Base-by-base conservation (phyloP, 1,284 basidiomycete genomes). In the Ganoderma lingzhi region DNA sequence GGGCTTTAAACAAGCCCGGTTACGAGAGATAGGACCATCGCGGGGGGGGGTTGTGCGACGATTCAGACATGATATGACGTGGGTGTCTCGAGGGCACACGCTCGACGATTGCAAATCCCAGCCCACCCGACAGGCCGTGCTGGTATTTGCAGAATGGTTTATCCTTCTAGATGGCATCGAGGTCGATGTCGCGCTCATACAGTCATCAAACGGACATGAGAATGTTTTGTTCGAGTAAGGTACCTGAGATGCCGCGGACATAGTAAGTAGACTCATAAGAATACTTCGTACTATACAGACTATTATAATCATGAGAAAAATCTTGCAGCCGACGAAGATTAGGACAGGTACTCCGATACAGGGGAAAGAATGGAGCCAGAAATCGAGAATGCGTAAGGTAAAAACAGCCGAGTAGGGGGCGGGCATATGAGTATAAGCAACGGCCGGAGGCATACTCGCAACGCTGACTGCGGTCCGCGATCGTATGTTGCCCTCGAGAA, bases 11-110 rank as follows among this genome's bases (percentile, higher is more conserved):
- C n/a, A 39, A 23, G 2, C 39, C 37, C n/a, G 23, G 12, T 61
- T 61, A 61, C 59, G 59, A 30, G 41, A 61, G 41, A 61, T n/a
- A 17, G 23, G 23, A 28, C 39, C 59, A 39, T 60, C 39, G 37
- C 19, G 23, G 39, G 59, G 39, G 59, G 59, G 23, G 41, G 30
- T 61, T 61, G 37, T 44, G 59, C 59, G 59, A 42, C 39, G 59
- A 41, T 41, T 17, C 37, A 42, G 59, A 42, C 39, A 42, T 39
- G 59, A 37, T 28, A 39, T 39, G 39, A 28, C n/a, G 35, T 23
- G 39, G 59, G 23, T 35, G 35, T 35, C 35, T 35, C 35, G 35
- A 35, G 35, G 35, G 12, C 39, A 23, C 48, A 10, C 48, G 23
- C 48, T 39, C 32, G 58, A n/a, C 37, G 58, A 41, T 60, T 39